These are phyloP conservation scores for Dactylis glomerata DNA, from an alignment of 176 grass and related monocot genomes.

Conservation along the genomic window DNA sequence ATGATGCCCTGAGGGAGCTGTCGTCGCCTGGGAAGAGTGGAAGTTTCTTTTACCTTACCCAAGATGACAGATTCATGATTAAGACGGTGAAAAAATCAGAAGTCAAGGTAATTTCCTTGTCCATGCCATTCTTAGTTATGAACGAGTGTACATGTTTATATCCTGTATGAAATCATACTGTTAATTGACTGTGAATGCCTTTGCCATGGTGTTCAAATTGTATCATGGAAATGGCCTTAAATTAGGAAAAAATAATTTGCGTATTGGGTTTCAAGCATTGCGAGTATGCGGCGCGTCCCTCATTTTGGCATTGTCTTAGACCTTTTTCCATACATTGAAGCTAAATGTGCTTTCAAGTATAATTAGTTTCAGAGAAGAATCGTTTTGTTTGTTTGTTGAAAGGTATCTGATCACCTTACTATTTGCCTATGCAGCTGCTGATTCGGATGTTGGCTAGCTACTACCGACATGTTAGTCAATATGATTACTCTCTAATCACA, in stretches of 20 bases:
- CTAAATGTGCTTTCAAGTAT: background rate
- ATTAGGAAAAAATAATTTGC: background rate
- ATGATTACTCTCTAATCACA: slow-evolving; percentile 68
- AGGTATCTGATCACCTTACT: slow-evolving; percentile 7
- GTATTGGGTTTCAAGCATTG: background rate
- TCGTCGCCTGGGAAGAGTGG: slow-evolving; percentile 88
- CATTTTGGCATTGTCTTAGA: background rate
- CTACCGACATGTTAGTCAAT: slow-evolving; percentile 55
- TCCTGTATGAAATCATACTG: background rate
- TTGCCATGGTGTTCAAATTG: background rate
- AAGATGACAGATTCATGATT: slow-evolving; percentile 86
- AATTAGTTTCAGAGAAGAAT: background rate
- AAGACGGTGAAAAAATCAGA: slow-evolving; percentile 88
- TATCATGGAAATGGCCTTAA: background rate
- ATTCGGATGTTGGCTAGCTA: slow-evolving; percentile 70
- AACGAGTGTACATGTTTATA: background rate
- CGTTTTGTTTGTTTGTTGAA: background rate
- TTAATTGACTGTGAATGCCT: too few species aligned
- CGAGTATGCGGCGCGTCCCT: background rate
- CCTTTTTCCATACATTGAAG: background rate
- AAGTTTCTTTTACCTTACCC: slow-evolving; percentile 87
- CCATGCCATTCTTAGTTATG: background rate
- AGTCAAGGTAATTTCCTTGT: slow-evolving; percentile 59
- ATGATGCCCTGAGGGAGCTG: slow-evolving; percentile 73
- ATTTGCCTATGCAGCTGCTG: slow-evolving; percentile 49